Conservation (phyloP, 1,139 yeast genomes). For the Saccharomycopsis hybrid region DNA sequence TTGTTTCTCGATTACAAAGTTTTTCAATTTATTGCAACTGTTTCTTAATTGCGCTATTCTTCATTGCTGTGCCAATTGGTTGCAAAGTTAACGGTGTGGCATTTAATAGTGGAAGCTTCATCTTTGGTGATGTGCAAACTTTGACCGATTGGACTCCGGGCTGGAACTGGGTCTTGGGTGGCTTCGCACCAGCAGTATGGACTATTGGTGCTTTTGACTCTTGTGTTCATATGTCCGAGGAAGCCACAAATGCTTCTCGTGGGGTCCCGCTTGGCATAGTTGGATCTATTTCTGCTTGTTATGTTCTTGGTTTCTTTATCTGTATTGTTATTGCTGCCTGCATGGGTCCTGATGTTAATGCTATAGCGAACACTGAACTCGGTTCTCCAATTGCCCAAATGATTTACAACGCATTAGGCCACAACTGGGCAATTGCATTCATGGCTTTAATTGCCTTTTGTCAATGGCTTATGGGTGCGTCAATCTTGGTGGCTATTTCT, state of each 20-base stretch:
- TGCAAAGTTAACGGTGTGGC: conserved; percentile 28
- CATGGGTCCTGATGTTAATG: conserved; percentile 43
- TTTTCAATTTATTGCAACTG: conserved; percentile 52
- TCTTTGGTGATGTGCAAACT: conserved; percentile 53
- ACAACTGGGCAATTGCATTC: conserved; percentile 61
- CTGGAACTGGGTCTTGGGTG: conserved; percentile 51
- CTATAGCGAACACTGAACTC: conserved; percentile 38
- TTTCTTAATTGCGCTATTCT: conserved; percentile 47
- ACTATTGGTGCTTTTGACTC: conserved; percentile 66
- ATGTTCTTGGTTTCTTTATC: conserved; percentile 55
- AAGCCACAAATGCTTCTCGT: conserved; percentile 56
- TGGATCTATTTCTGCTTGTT: conserved; percentile 49
- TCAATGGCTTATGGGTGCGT: conserved; percentile 62
- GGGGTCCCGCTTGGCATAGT: conserved; percentile 66
- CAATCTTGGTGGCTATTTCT: conserved; percentile 44
- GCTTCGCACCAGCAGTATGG: conserved; percentile 62
- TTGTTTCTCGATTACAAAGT: conserved; percentile 54
- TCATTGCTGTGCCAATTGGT: conserved; percentile 62
- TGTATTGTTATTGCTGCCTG: conserved; percentile 50
- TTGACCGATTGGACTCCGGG: conserved; percentile 55
- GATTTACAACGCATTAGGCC: conserved; percentile 58
- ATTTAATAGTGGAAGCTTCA: conserved; percentile 38
- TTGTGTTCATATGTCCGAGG: conserved; percentile 69
- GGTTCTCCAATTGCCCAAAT: conserved; percentile 64
- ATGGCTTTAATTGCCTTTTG: conserved; percentile 55